Conservation (phyloP, 192 early-diverging fungal species). For the Coemansia sp. region DNA sequence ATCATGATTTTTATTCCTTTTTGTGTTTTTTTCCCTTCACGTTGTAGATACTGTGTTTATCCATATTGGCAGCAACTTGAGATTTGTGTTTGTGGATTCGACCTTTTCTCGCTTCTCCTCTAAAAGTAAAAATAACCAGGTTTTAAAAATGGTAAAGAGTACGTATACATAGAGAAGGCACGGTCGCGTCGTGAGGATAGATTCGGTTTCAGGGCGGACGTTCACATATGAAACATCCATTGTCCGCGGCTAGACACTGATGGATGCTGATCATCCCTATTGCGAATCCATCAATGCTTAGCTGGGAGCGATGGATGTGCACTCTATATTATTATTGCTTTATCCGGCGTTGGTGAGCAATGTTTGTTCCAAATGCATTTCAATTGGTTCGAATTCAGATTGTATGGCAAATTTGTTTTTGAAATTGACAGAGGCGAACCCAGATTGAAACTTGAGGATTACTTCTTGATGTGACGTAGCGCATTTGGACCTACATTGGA, state of each 20-base stretch:
- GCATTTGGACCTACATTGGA: too few relatives aligned
- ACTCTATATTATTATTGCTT: not conserved
- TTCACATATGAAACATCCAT: too few relatives aligned
- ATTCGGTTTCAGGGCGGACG: not conserved
- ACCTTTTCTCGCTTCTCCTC: conserved; percentile 12
- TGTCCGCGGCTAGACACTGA: too few relatives aligned
- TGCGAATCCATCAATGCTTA: not conserved
- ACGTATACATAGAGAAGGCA: conserved; percentile 32
- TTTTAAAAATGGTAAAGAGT: conserved; percentile 50
- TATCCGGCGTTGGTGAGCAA: too few relatives aligned
- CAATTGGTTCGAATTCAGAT: too few relatives aligned
- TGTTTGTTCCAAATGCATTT: too few relatives aligned
- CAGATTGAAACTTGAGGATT: too few relatives aligned
- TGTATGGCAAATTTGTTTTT: too few relatives aligned
- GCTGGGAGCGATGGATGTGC: not conserved
- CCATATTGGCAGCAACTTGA: not conserved
- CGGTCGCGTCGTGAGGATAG: conserved; percentile 1
- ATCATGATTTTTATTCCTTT: not conserved
- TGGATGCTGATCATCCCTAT: too few relatives aligned
- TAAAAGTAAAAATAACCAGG: conserved; percentile 14
- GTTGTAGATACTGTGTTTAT: not conserved
- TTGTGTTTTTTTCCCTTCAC: too few relatives aligned
- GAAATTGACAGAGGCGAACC: too few relatives aligned
- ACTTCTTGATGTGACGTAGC: too few relatives aligned
- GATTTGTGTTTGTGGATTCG: not conserved